Conservation (phyloP, 1,284 basidiomycete species). For the Heliocybe sulcata region DNA sequence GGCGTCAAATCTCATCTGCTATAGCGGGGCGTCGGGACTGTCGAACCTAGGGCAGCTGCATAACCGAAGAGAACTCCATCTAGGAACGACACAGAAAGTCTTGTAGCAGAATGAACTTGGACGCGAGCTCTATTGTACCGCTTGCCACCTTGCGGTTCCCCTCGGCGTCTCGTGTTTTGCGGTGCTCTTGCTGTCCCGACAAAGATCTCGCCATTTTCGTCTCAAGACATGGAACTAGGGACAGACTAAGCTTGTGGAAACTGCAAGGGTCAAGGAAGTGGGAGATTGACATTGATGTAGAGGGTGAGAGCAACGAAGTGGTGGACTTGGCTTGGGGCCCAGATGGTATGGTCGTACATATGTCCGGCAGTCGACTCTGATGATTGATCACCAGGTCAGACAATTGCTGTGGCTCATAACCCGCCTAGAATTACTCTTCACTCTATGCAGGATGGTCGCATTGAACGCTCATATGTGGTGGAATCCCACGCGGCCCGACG, state of each 20-base stretch:
- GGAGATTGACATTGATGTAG: slow-evolving; percentile 54
- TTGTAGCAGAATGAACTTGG: slow-evolving; percentile 22
- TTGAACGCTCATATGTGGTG: slow-evolving; percentile 31
- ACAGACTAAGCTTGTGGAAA: slow-evolving; percentile 72
- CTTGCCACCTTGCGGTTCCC: slow-evolving; percentile 54
- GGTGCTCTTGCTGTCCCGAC: slow-evolving; percentile 73
- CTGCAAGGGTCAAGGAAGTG: slow-evolving; percentile 72
- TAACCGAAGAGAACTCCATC: too few species aligned
- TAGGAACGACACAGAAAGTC: too few species aligned
- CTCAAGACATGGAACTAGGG: slow-evolving; percentile 54
- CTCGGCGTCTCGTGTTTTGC: slow-evolving; percentile 45
- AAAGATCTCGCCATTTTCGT: slow-evolving; percentile 71
- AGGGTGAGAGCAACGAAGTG: slow-evolving; percentile 35
- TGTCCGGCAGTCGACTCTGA: slow-evolving; percentile 1
- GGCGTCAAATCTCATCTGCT: background rate
- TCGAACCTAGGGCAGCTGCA: too few species aligned
- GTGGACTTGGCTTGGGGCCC: slow-evolving; percentile 71
- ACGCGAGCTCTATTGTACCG: slow-evolving; percentile 41
- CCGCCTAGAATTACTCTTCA: slow-evolving; percentile 62
- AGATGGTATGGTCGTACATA: slow-evolving; percentile 43
- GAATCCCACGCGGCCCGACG: slow-evolving; percentile 2
- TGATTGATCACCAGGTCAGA: slow-evolving; percentile 46
- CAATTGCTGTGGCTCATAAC: slow-evolving; percentile 64
- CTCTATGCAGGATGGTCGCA: slow-evolving; percentile 67
- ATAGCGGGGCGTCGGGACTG: too few species aligned